These are phyloP conservation scores for Phytophthora aleatoria DNA, from an alignment of 352 stramenopile genomes.

Conservation along the genomic window DNA sequence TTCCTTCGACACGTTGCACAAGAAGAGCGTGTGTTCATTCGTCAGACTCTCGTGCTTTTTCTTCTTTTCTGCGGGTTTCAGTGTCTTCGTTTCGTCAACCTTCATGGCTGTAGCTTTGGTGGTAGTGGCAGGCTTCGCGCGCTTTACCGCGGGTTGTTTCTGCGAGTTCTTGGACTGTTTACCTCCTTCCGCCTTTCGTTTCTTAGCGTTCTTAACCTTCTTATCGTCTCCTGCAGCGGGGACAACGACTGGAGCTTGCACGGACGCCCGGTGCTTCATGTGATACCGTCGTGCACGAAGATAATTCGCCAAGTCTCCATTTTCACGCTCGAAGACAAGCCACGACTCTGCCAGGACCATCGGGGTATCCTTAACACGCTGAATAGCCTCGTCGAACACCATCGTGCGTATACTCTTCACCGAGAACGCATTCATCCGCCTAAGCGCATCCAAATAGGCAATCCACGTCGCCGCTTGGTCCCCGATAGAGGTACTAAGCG, in stretches of 20 bases:
- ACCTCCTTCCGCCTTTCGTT: slow-evolving; percentile 18
- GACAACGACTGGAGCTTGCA: neutral
- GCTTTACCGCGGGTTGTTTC: slow-evolving; percentile 28
- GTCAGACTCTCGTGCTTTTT: slow-evolving; percentile 41
- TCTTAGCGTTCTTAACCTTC: slow-evolving; percentile 24
- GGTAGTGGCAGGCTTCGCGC: slow-evolving; percentile 20
- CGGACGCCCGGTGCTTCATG: slow-evolving; percentile 22
- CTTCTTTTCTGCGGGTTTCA: slow-evolving; percentile 35
- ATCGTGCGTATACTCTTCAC: slow-evolving; percentile 27
- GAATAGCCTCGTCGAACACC: slow-evolving; percentile 49
- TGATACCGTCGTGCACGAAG: slow-evolving; percentile 39
- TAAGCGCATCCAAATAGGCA: slow-evolving; percentile 50
- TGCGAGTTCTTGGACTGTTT: slow-evolving; percentile 14
- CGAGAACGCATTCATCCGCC: slow-evolving; percentile 27
- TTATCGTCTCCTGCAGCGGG: slow-evolving; percentile 12
- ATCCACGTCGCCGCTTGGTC: slow-evolving; percentile 47
- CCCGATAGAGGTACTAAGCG: slow-evolving; percentile 21
- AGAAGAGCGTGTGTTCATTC: slow-evolving; percentile 71
- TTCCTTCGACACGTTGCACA: slow-evolving; percentile 71
- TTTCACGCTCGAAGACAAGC: slow-evolving; percentile 60
- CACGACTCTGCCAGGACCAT: slow-evolving; percentile 43
- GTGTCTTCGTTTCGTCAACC: neutral
- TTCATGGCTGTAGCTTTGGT: neutral
- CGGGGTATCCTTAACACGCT: slow-evolving; percentile 41
- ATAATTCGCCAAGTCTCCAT: slow-evolving; percentile 45